phyloP scores from a whole-genome alignment of 2,329 filamentous ascomycete genomes.

The Colletotrichum cordylinicola region DNA sequence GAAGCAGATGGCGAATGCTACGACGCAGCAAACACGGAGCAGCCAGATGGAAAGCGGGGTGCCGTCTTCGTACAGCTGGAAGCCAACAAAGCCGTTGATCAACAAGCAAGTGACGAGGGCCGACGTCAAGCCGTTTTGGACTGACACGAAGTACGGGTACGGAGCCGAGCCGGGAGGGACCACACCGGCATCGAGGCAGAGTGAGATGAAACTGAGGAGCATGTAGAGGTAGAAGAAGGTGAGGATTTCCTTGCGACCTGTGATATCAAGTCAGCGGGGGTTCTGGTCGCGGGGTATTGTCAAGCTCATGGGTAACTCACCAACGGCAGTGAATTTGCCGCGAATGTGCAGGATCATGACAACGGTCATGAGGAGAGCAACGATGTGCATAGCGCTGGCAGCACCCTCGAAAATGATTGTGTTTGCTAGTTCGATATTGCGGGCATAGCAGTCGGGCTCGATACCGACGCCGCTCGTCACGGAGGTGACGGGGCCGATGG shows the following conservation, averaged over 20 bases:
- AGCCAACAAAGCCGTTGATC: conserved; percentile 98
- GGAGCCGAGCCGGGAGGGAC: conserved; percentile 80
- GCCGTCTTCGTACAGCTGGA: conserved; percentile 97
- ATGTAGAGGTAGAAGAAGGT: conserved; percentile 98
- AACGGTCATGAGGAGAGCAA: conserved; percentile 88
- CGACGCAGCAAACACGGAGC: conserved; percentile 76
- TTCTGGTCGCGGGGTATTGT: neutral
- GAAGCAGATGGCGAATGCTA: conserved; percentile 86
- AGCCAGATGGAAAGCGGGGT: conserved; percentile 95
- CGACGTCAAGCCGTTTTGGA: conserved; percentile 84
- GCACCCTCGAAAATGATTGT: conserved; percentile 98
- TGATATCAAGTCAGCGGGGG: neutral
- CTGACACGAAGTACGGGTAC: conserved; percentile 90
- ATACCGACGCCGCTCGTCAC: conserved; percentile 77
- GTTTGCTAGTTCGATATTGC: conserved; percentile 95
- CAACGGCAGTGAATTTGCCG: conserved; percentile 97
- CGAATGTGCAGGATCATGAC: conserved; percentile 98
- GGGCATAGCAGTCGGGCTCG: conserved; percentile 88
- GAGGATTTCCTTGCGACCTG: conserved; percentile 72
- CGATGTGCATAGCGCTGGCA: conserved; percentile 89
- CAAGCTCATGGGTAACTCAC: conserved; percentile 54
- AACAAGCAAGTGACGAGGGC: conserved; percentile 87
- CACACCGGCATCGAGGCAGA: conserved; percentile 92
- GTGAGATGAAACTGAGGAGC: conserved; percentile 84
- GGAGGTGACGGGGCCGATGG: conserved; percentile 77